Percentiles rank a stretch among this genome's conserved stretches.
These are phyloP conservation scores for Mycena vulgaris DNA, from an alignment of 768 basidiomycete genomes.

Conservation along the genomic window DNA sequence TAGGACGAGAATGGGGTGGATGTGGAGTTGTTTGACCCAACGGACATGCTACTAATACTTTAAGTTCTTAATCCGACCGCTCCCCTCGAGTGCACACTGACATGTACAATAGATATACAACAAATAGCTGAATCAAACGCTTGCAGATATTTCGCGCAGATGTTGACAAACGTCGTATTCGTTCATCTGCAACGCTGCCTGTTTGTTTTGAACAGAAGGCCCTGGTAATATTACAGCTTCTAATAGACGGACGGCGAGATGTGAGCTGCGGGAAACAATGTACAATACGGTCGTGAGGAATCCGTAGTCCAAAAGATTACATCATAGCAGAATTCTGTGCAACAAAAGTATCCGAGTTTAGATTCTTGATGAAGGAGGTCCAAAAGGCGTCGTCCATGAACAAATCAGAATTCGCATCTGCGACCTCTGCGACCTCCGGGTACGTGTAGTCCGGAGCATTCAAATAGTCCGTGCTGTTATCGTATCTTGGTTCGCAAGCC, in stretches of 20 bases:
- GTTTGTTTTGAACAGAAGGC: too few species aligned
- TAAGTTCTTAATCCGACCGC: too few species aligned
- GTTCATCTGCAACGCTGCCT: too few species aligned
- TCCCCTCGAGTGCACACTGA: too few species aligned
- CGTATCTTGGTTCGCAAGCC: background rate
- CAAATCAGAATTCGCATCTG: conserved; percentile 47
- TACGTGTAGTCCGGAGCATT: background rate
- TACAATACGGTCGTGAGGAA: background rate
- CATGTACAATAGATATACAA: too few species aligned
- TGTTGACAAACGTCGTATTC: too few species aligned
- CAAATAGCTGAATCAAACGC: too few species aligned
- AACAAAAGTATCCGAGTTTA: conserved; percentile 37
- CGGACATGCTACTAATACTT: too few species aligned
- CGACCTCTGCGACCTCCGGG: background rate
- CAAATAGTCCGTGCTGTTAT: background rate
- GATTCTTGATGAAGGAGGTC: conserved; percentile 57
- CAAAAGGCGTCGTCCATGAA: conserved; percentile 62
- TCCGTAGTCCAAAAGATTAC: too few species aligned
- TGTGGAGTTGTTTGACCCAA: background rate
- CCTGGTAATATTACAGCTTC: too few species aligned
- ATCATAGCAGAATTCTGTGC: conserved; percentile 9
- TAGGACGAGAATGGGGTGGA: background rate
- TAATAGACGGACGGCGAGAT: too few species aligned
- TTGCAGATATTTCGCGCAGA: too few species aligned
- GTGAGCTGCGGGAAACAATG: background rate